Percentiles rank a stretch among this genome's conserved stretches.
These are phyloP conservation scores for Arthrobotrys sinensis DNA, from an alignment of 2,329 filamentous ascomycete species.

Conservation along the genomic window DNA sequence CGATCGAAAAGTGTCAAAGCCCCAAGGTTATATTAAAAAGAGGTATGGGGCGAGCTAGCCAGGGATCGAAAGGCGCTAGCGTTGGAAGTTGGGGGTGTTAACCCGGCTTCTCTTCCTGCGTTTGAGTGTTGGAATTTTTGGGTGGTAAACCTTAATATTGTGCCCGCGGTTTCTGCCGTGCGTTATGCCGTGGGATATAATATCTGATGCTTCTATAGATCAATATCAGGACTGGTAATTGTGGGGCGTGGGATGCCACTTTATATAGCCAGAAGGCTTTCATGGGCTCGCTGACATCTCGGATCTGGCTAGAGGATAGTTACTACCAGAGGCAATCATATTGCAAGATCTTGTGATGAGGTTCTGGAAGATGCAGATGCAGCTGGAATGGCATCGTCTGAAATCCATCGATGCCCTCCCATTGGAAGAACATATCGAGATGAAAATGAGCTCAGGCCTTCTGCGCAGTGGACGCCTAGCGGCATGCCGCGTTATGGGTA, in stretches of 20 bases:
- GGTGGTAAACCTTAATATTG: background rate
- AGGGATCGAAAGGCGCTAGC: constrained; percentile 50
- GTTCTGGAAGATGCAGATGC: constrained; percentile 6
- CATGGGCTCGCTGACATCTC: background rate
- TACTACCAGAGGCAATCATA: background rate
- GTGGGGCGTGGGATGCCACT: constrained; percentile 25
- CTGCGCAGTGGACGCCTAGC: constrained; percentile 16
- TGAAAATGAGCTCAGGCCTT: constrained; percentile 23
- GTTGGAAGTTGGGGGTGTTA: constrained; percentile 39
- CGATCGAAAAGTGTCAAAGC: constrained; percentile 49
- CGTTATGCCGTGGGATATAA: constrained; percentile 19
- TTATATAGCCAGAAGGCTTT: constrained; percentile 26
- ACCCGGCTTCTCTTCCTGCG: constrained; percentile 12
- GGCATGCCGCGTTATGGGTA: constrained; percentile 15
- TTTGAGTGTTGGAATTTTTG: constrained; percentile 34
- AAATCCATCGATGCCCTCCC: background rate
- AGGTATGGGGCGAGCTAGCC: constrained; percentile 35
- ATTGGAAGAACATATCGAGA: constrained; percentile 13
- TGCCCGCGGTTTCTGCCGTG: constrained; percentile 11
- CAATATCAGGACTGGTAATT: constrained; percentile 3
- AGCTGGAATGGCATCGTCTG: constrained; percentile 3
- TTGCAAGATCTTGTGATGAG: constrained; percentile 22
- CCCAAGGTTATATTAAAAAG: constrained; percentile 16
- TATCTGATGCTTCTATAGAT: constrained; percentile 27
- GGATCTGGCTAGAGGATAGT: background rate